Percentiles rank a stretch among this genome's conserved stretches.
Evolutionary conservation across 768 basidiomycete genomes (phyloP).

Genomic region (Termitomyces sp.): DNA sequence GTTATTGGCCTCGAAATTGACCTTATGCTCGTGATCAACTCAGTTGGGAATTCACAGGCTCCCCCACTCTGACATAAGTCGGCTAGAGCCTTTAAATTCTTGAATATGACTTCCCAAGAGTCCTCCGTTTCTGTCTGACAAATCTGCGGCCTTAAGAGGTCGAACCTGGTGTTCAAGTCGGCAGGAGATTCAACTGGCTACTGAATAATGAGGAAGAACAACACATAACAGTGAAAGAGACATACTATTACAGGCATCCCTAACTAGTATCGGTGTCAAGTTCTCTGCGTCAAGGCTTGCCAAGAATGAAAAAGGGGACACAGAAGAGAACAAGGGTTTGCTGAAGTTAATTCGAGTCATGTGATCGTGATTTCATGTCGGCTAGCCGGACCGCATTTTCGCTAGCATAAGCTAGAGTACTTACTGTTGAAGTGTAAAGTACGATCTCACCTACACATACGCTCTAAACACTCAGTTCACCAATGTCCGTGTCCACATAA

Average conservation of each 20-base stretch:
- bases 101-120: slow-evolving; percentile 14
- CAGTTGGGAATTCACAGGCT: slow-evolving; percentile 14
- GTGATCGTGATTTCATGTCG: slow-evolving; percentile 11
- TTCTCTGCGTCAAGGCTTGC: background rate
- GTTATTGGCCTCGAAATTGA: slow-evolving; percentile 13
- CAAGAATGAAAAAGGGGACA: background rate
- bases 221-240: background rate
- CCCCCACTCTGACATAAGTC: slow-evolving; percentile 11
- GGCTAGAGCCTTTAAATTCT: slow-evolving; percentile 6
- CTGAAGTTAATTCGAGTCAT: slow-evolving; percentile 1
- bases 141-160: slow-evolving; percentile 6
- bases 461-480: no score
- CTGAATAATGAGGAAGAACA: background rate
- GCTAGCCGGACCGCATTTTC: background rate
- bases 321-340: background rate
- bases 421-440: no score
- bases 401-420: no score
- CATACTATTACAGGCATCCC: slow-evolving; percentile 5
- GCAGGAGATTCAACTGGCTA: slow-evolving; percentile 8
- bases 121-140: slow-evolving; percentile 16
- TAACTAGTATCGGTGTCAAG: background rate
- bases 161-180: slow-evolving; percentile 8
- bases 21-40: slow-evolving; percentile 12
- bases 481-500: no score
- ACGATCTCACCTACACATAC: no score